phyloP scores from a whole-genome alignment of 2,329 filamentous ascomycete species.

The Fusarium buxicola region DNA sequence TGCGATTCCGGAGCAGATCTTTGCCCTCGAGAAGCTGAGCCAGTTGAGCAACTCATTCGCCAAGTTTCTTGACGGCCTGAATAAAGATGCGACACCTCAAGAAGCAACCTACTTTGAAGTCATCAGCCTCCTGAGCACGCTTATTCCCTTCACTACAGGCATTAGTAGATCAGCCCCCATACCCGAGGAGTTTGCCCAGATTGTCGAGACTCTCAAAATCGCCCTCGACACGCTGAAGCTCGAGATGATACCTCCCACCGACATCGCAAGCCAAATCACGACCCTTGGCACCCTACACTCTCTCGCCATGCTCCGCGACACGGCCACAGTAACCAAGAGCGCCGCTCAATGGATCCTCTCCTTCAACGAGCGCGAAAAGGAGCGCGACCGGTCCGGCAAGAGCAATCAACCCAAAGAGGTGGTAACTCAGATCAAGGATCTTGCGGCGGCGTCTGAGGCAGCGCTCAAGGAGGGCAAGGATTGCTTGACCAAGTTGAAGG shows the following conservation, averaged over 20 bases:
- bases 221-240: constrained; percentile 32
- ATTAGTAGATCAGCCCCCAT: constrained; percentile 42
- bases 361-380: constrained; percentile 55
- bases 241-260: constrained; percentile 24
- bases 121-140: constrained; percentile 55
- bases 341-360: constrained; percentile 50
- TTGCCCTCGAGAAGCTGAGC: constrained; percentile 56
- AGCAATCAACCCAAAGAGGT: constrained; percentile 54
- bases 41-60: constrained; percentile 58
- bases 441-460: constrained; percentile 48
- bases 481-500: constrained; percentile 46
- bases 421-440: constrained; percentile 49
- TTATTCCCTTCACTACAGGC: constrained; percentile 47
- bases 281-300: constrained; percentile 52
- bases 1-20: constrained; percentile 57
- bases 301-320: constrained; percentile 54
- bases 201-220: constrained; percentile 39
- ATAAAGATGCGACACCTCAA: constrained; percentile 52
- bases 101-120: constrained; percentile 60
- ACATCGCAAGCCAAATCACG: constrained; percentile 32
- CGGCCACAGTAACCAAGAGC: constrained; percentile 49
- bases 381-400: constrained; percentile 54
- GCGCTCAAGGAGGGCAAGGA: constrained; percentile 51
- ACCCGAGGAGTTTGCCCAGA: constrained; percentile 42
- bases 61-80: constrained; percentile 51